Percentiles rank a stretch among this genome's conserved stretches.
These are phyloP conservation scores for Penicillium paradoxum DNA, from an alignment of 495 filamentous ascomycete genomes.

Conservation along the genomic window DNA sequence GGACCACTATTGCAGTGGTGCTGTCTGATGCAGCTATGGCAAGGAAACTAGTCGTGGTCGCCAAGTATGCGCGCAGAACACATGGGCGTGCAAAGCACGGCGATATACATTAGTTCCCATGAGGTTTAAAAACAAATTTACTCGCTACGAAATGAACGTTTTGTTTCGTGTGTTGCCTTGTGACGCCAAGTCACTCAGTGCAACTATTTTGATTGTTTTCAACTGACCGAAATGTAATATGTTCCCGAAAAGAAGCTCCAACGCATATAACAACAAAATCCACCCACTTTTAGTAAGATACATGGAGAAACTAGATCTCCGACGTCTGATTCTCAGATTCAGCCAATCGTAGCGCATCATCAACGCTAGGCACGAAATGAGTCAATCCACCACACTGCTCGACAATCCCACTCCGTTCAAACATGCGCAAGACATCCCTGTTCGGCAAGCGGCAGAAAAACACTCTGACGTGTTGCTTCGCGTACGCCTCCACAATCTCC, in stretches of 20 bases:
- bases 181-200: background rate
- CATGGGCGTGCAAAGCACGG: background rate
- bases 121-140: too few relatives aligned
- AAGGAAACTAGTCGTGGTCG: too few relatives aligned
- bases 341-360: conserved; percentile 74
- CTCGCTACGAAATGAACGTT: too few relatives aligned
- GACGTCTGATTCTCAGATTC: conserved; percentile 53
- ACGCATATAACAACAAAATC: background rate
- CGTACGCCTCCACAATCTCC: conserved; percentile 81
- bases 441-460: conserved; percentile 82
- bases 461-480: conserved; percentile 65
- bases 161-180: background rate
- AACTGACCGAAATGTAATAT: background rate
- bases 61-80: too few relatives aligned
- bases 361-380: conserved; percentile 78
- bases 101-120: background rate
- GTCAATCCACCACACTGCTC: conserved; percentile 66
- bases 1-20: background rate
- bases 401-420: conserved; percentile 78
- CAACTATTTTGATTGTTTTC: background rate
- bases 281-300: background rate
- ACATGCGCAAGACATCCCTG: conserved; percentile 63
- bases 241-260: background rate
- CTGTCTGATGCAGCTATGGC: background rate
- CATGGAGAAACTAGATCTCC: conserved; percentile 9